Percentiles rank a stretch among this genome's conserved stretches.
Evolutionary conservation across 2,329 filamentous ascomycete species (phyloP).

Genomic region (Colletotrichum orchidophilum): DNA sequence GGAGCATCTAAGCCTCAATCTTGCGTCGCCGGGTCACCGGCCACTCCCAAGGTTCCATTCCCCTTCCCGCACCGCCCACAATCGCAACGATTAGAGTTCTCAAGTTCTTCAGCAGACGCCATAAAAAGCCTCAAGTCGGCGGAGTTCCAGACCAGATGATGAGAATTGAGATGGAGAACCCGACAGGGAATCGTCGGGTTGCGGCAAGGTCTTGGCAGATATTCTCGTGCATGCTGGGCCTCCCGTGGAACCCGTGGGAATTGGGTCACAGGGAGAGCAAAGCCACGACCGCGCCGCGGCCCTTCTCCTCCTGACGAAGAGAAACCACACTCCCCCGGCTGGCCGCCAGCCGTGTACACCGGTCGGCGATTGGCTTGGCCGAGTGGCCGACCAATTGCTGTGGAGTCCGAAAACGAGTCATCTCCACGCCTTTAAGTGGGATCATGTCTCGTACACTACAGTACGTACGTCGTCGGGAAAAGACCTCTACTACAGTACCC

Average conservation of each 20-base stretch:
- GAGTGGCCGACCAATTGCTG: background rate
- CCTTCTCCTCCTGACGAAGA: background rate
- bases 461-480: background rate
- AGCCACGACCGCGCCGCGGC: conserved; percentile 8
- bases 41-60: background rate
- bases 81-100: background rate
- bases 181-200: conserved; percentile 1
- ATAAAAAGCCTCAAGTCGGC: background rate
- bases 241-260: conserved; percentile 18
- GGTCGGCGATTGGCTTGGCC: background rate
- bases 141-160: background rate
- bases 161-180: background rate
- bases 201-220: conserved; percentile 13
- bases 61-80: background rate
- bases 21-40: conserved; percentile 14
- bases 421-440: background rate
- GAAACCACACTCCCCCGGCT: conserved; percentile 4
- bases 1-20: conserved; percentile 23
- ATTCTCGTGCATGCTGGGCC: background rate
- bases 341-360: conserved; percentile 12
- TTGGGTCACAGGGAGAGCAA: background rate
- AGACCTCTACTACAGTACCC: background rate
- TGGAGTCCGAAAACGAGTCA: conserved; percentile 15
- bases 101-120: background rate
- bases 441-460: background rate